A percentile compares a stretch with the other conserved stretches of the same genome.
Conservation (phyloP, 768 basidiomycete species). For the Leccinum variicolor region DNA sequence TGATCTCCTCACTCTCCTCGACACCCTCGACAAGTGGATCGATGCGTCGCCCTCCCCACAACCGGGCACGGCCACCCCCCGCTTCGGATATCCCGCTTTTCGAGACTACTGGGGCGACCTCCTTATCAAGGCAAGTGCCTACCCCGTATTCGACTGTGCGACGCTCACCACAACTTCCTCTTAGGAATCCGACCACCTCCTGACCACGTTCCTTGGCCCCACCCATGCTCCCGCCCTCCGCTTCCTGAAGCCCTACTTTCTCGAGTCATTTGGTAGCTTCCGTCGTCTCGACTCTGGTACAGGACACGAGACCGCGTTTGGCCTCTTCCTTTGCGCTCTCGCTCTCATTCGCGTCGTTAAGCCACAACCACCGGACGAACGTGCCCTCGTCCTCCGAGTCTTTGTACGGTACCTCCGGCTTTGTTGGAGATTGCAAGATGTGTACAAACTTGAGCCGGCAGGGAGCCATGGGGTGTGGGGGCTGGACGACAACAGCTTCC, state of each 20-base stretch:
- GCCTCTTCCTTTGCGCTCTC: constrained; percentile 69
- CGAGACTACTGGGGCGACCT: constrained; percentile 72
- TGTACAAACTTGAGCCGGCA: constrained; percentile 90
- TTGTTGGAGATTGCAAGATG: constrained; percentile 83
- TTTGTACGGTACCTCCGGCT: constrained; percentile 77
- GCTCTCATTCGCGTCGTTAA: constrained; percentile 65
- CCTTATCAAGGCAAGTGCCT: constrained; percentile 61
- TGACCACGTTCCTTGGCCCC: constrained; percentile 46
- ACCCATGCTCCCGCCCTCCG: constrained; percentile 46
- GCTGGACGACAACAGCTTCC: constrained; percentile 85
- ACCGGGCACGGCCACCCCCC: constrained; percentile 53
- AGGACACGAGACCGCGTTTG: constrained; percentile 91
- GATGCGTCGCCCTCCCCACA: constrained; percentile 70
- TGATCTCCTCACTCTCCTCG: constrained; percentile 54
- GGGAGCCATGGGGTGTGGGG: constrained; percentile 99
- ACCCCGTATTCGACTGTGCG: neutral
- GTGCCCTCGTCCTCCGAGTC: constrained; percentile 52
- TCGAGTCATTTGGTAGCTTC: constrained; percentile 86
- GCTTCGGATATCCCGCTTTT: constrained; percentile 92
- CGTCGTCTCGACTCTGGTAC: constrained; percentile 94
- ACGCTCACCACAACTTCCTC: neutral
- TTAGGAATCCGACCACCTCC: constrained; percentile 54
- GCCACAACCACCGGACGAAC: constrained; percentile 59
- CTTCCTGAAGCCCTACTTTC: constrained; percentile 73
- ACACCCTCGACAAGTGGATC: constrained; percentile 69